Percentiles rank a stretch among this genome's conserved stretches.
Evolutionary conservation across 306 rosid genomes (phyloP).

Genomic region (Vigna trinervia): DNA sequence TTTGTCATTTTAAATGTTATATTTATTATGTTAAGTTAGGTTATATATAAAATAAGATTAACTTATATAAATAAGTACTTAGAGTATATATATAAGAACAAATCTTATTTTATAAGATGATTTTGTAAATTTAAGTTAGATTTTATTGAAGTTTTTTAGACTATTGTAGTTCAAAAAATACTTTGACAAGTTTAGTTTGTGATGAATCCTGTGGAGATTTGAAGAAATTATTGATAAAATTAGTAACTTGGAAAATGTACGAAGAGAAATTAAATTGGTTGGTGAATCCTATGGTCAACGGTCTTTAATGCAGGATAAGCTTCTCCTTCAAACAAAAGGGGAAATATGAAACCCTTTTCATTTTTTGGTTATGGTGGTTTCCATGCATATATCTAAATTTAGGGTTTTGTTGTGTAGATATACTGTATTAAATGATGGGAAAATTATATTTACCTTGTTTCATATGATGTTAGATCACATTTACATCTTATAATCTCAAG

Average conservation of each 20-base stretch:
- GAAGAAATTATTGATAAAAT: neutral
- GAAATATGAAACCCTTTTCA: neutral
- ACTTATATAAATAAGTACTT: no score
- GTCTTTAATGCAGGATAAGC: neutral
- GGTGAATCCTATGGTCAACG: neutral
- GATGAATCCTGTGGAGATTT: neutral
- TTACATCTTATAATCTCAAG: no score
- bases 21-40: no score
- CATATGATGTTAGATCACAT: no score
- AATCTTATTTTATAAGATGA: no score
- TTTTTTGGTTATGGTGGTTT: neutral
- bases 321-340: neutral
- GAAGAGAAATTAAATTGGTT: neutral
- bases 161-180: no score
- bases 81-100: no score
- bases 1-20: no score
- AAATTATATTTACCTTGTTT: no score
- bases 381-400: neutral
- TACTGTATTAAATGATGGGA: neutral
- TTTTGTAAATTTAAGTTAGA: no score
- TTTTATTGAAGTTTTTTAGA: no score
- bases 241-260: neutral
- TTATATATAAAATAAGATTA: no score
- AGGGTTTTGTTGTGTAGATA: neutral
- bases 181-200: neutral